These are phyloP conservation scores for Capsicum chinense DNA, from an alignment of 257 asterid genomes.

Conservation along the genomic window DNA sequence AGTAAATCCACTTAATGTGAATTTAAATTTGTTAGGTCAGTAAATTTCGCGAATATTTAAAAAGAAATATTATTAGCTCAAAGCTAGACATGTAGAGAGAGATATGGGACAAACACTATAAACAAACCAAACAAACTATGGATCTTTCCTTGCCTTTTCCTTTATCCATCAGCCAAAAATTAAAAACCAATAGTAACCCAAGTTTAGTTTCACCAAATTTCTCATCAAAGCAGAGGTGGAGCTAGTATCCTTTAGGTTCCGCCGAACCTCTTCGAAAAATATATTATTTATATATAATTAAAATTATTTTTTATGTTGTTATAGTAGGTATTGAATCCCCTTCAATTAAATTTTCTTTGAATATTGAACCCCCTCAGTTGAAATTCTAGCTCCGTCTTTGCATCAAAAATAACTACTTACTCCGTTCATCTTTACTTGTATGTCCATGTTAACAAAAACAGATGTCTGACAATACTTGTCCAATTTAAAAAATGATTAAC, in stretches of 20 bases:
- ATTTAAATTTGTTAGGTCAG: rapidly evolving
- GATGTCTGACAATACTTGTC: too few relatives aligned
- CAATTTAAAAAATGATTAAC: too few relatives aligned
- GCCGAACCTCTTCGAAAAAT: too few relatives aligned
- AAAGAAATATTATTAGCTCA: not conserved
- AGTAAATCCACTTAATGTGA: not conserved
- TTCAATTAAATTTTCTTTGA: too few relatives aligned
- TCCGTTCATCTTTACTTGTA: too few relatives aligned
- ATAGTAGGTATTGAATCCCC: too few relatives aligned
- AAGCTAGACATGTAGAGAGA: not conserved
- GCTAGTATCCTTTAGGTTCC: too few relatives aligned
- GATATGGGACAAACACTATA: not conserved
- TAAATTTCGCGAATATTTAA: not conserved
- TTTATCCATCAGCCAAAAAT: not conserved
- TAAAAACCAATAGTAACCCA: constrained; percentile 15
- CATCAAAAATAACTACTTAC: not conserved
- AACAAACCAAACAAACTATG: not conserved
- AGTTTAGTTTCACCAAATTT: constrained; percentile 9
- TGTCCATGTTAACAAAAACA: too few relatives aligned
- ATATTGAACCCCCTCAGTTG: too few relatives aligned
- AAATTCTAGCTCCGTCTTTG: too few relatives aligned
- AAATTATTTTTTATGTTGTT: too few relatives aligned
- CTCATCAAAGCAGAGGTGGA: not conserved
- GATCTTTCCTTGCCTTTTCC: constrained; percentile 2
- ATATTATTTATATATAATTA: too few relatives aligned